These are phyloP conservation scores for Collybia sordida DNA, from an alignment of 768 basidiomycete genomes.

Conservation along the genomic window DNA sequence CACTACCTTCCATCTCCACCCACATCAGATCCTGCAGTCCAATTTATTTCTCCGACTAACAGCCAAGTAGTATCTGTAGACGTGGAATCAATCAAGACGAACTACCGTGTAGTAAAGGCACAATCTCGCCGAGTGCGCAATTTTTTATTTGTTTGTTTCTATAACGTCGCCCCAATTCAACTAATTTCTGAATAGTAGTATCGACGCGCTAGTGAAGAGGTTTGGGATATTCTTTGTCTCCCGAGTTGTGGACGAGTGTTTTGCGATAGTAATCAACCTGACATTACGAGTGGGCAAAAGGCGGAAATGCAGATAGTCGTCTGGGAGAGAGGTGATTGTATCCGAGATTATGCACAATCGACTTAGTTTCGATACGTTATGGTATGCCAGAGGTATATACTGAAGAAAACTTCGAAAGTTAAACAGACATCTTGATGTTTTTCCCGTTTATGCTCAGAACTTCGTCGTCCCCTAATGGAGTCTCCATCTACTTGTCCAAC, in stretches of 20 bases:
- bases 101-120: neutral
- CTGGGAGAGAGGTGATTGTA: too few relatives aligned
- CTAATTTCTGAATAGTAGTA: constrained; percentile 10
- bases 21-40: neutral
- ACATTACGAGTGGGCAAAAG: neutral
- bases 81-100: neutral
- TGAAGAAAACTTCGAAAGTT: too few relatives aligned
- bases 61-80: neutral
- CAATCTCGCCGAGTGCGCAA: neutral
- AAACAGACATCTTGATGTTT: too few relatives aligned
- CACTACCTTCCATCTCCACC: constrained; percentile 7
- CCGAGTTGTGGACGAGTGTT: constrained; percentile 20
- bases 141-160: neutral
- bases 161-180: neutral
- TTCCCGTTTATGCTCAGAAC: too few relatives aligned
- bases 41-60: neutral
- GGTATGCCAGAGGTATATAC: too few relatives aligned
- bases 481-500: too few relatives aligned
- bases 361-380: too few relatives aligned
- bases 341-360: too few relatives aligned
- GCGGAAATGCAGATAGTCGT: too few relatives aligned
- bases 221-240: constrained; percentile 15
- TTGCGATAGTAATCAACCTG: constrained; percentile 6
- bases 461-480: too few relatives aligned
- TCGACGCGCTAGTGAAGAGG: constrained; percentile 9